Evolutionary conservation across 2,329 filamentous ascomycete species (phyloP), one percentile per base, ranked within the genome.

Genomic region (Colletotrichum phormii): DNA sequence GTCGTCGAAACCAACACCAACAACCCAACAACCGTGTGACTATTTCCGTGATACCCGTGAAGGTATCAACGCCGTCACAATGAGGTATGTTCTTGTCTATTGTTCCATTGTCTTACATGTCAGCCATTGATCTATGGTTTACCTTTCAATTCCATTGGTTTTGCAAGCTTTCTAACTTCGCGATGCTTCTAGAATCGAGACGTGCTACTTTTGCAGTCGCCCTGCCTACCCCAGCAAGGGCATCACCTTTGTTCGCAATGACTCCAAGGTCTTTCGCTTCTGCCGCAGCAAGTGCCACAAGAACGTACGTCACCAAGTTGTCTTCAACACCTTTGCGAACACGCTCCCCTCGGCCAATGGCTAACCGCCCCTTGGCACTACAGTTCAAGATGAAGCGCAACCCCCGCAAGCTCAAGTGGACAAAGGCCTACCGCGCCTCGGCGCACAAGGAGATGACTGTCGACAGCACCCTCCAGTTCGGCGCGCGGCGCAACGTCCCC

Each of bases 331-430:
- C 8, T 4, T 18, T 22, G n/a, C 7, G n/a, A 37, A 53, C 7
- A 49, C 37, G 13, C 12, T 15, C 4, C 42, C 42, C 2, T 5
- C 42, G 7, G 2, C 4, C 29, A 5, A 49, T 62, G 5, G 7
- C 53, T 26, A 46, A 51, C 66, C 22, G 72, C 62, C 13, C 29
- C 62, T 60, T 31, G 22, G 26, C 62, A 67, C n/a, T 66, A 68
- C 42, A 73, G 62, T 97, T 97, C 90, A 97, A 97, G 86, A 97
- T 97, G 94, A 98, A 98, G 93, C 92, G 97, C 77, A 98, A 98
- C 86, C 95, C 96, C 46, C 92, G 96, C 82, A 98, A 98, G 85
- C 90, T 98, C 78, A 97, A 95, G 85, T 98, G 96, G 97, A 98
- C 96, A 75, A 98, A 98, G 88, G 92, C 94, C 64, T 96, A 95